Evolutionary conservation across 495 filamentous ascomycete genomes (phyloP), one percentile per base, ranked within the genome.

Genomic region (Neurospora cerealis): DNA sequence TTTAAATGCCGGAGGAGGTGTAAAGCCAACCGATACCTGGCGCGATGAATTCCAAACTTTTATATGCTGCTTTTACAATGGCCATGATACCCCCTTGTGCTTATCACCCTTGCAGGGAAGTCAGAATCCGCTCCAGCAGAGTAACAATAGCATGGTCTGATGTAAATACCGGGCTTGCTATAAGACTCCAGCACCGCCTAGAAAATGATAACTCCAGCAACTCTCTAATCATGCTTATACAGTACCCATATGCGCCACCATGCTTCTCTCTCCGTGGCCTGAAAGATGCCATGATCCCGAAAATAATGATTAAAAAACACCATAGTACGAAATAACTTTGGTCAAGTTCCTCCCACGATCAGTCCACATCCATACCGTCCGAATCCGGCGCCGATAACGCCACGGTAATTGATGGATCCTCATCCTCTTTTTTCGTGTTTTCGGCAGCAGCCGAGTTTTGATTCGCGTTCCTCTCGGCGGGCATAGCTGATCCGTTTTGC

Each of bases 371-470:
- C 77, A 81, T 80, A 28, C 41, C 70, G 10, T 77, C 76, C 4
- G 54, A 66, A n/a, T 73, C 71, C 32, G 73, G 54, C 10, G 69
- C 46, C 28, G 80, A 74, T 42, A 81, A 75, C 11, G 77, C 79
- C 36, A 81, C 80, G 13, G 79, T 79, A 21, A 81, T 81, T n/a
- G 80, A 81, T 5, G 80, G 80, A 38, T 80, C 77, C 24, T 81
- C 80, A 44, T 85, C 83, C 40, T 81, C 78, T 13, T 73, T 71
- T 44, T 77, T 76, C 34, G 54, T 72, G 5, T 44, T 69, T n/a
- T 80, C 77, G 15, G 75, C 69, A 34, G 74, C 32, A 21, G 73
- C 69, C 10, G 73, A 72, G 60, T 42, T 78, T 54, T 48, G 70
- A 42, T 48, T 74, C n/a, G 32, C 10, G 21, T 78, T 78, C 21